Evolutionary conservation across 2,329 filamentous ascomycete genomes (phyloP).

Genomic region (Falciphora oryzae): DNA sequence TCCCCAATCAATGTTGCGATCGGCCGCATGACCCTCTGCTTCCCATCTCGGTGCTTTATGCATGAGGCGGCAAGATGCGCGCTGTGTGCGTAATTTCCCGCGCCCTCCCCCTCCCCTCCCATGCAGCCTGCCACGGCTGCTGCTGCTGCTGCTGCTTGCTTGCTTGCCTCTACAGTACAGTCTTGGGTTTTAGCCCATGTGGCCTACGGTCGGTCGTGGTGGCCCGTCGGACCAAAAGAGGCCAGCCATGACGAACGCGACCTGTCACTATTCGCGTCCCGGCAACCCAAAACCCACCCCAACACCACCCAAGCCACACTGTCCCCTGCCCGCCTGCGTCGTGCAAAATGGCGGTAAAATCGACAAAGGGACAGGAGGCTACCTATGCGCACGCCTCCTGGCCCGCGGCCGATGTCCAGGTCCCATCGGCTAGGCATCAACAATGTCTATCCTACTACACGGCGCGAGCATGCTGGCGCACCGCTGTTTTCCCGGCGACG

Average conservation of each 20-base stretch:
- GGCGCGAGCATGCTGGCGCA: background rate
- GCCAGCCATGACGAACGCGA: no score
- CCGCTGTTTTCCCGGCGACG: no score
- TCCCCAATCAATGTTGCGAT: no score
- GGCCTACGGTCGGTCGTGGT: no score
- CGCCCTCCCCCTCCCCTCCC: no score
- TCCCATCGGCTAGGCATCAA: background rate
- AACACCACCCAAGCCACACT: background rate
- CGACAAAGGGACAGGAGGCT: background rate
- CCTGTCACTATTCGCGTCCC: background rate
- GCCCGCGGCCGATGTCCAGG: background rate
- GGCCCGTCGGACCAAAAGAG: no score
- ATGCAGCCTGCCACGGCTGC: background rate
- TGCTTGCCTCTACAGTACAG: background rate
- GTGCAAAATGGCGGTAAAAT: background rate
- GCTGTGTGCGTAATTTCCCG: conserved; percentile 1
- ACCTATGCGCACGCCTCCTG: background rate
- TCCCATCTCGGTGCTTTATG: background rate
- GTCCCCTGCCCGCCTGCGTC: background rate
- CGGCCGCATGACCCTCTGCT: background rate
- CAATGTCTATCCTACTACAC: background rate
- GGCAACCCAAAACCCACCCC: background rate
- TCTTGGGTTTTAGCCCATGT: no score
- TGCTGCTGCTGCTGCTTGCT: background rate
- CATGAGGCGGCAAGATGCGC: background rate